Percentiles rank a stretch among this genome's conserved stretches.
These are phyloP conservation scores for Haematococcus lacustris DNA, from an alignment of 139 green algal genomes.

Conservation along the genomic window DNA sequence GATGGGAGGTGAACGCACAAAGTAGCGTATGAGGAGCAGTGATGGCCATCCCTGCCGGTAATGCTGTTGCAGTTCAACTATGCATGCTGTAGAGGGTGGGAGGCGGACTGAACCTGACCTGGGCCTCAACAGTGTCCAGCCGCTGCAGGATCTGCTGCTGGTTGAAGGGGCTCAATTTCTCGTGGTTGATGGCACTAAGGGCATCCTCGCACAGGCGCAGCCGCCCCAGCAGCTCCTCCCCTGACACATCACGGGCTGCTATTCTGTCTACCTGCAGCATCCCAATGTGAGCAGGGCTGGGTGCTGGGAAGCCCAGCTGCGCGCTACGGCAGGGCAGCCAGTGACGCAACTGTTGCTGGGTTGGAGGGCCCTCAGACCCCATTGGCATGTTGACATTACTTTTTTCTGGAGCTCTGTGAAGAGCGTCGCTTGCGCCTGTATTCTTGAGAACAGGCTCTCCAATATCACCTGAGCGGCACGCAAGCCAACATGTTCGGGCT, in stretches of 20 bases:
- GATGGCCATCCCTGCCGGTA: too few species aligned
- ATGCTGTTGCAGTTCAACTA: too few species aligned
- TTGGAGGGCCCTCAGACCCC: neutral
- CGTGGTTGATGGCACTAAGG: slow-evolving; percentile 11
- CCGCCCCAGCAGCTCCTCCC: slow-evolving; percentile 22
- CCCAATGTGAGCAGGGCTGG: slow-evolving; percentile 2
- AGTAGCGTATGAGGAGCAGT: too few species aligned
- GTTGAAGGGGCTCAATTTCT: slow-evolving; percentile 35
- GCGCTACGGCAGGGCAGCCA: neutral
- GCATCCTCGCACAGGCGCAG: slow-evolving; percentile 19
- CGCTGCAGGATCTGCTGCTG: slow-evolving; percentile 26
- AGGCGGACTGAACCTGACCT: too few species aligned
- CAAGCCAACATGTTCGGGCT: slow-evolving; percentile 1
- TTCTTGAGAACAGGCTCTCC: slow-evolving; percentile 14
- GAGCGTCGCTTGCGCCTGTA: slow-evolving; percentile 9
- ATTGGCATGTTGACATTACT: slow-evolving; percentile 15
- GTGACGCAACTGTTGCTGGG: neutral
- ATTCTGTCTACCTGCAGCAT: slow-evolving; percentile 30
- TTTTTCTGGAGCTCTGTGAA: slow-evolving; percentile 9
- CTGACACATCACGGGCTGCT: slow-evolving; percentile 22
- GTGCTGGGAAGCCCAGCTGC: neutral
- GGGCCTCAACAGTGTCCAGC: slow-evolving; percentile 11
- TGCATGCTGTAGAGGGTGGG: too few species aligned
- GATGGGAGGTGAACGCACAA: too few species aligned
- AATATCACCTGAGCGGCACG: slow-evolving; percentile 16